Base-by-base conservation (phyloP, 805 yeast species). In the Saitoella complicata region DNA sequence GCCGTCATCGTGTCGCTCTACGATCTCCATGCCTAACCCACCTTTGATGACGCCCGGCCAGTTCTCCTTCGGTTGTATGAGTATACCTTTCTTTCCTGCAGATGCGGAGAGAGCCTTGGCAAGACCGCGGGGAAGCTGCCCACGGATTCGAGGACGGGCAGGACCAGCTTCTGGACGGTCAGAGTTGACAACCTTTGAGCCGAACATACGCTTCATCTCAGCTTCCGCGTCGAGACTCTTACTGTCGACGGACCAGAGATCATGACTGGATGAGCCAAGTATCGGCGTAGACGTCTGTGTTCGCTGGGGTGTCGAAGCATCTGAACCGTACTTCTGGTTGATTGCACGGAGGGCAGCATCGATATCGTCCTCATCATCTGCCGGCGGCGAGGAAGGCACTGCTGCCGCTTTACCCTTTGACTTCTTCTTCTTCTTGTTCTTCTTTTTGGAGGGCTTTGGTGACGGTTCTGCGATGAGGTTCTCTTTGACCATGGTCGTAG, bases 191-290 rank as follows among this genome's bases (percentile, higher is more conserved):
- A 51, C 53, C 2, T 45, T 43, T 11, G 54, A 48, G 5, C 54
- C 54, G 37, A 51, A 51, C 12, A 51, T 33, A 31, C 42, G 45
- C 10, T 49, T 43, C 49, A 51, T 51, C 36, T 51, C 54, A 7
- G 49, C 45, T 5, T 45, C 48, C 6, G 54, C 51, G 44, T 51
- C 53, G 11, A 51, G 46, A 32, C 45, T 46, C 10, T 46, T 43
- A n/a, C 41, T 41, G 39, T 47, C 39, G 31, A 51, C 47, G 10
- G 50, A 41, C 2, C 47, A 47, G n/a, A 51, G 37, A 4, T 46
- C 36, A 6, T 49, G 47, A 21, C 34, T 43, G 4, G 10, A 13
- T 12, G 12, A 31, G 2, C 45, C 49, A 6, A 36, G 38, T 10
- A 45, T 43, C 11, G 34, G n/a, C 13, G 9, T 41, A 13, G 21